Percentiles rank a stretch among this genome's conserved stretches.
phyloP scores from a whole-genome alignment of 2,329 filamentous ascomycete species.

The Thelonectria olida region DNA sequence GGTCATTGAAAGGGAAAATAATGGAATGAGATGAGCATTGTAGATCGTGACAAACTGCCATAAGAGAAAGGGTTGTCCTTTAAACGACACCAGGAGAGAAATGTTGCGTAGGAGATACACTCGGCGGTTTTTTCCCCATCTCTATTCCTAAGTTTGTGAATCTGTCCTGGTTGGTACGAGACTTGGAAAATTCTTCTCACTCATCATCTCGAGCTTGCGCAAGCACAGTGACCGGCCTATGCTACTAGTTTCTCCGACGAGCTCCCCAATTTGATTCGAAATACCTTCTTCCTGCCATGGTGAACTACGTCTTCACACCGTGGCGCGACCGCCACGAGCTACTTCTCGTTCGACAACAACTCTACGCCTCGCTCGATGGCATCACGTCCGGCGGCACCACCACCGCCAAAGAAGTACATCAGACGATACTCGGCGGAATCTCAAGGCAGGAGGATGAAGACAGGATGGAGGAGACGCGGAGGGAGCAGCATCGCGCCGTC shows the following conservation, averaged over 20 bases:
- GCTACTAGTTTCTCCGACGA: too few relatives aligned
- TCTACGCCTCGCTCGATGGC: constrained; percentile 58
- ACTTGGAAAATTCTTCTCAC: neutral
- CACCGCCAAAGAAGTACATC: constrained; percentile 2
- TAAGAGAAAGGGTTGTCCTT: too few relatives aligned
- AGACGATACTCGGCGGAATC: neutral
- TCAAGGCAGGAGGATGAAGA: neutral
- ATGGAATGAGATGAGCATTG: too few relatives aligned
- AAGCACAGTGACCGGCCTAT: neutral
- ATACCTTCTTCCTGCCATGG: constrained; percentile 55
- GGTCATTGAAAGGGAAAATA: too few relatives aligned
- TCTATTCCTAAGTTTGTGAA: too few relatives aligned
- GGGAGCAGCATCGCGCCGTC: constrained; percentile 58
- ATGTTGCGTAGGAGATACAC: neutral
- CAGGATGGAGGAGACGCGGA: constrained; percentile 27
- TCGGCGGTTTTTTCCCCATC: too few relatives aligned
- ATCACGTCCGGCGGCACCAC: constrained; percentile 1
- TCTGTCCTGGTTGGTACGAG: neutral
- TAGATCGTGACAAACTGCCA: too few relatives aligned
- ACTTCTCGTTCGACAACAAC: constrained; percentile 69
- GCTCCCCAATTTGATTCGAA: too few relatives aligned
- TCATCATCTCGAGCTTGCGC: neutral
- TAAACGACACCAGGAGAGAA: neutral
- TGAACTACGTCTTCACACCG: constrained; percentile 77
- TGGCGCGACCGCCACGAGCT: constrained; percentile 76